Base-by-base conservation (phyloP, 495 filamentous ascomycete genomes). In the Halenospora varia region DNA sequence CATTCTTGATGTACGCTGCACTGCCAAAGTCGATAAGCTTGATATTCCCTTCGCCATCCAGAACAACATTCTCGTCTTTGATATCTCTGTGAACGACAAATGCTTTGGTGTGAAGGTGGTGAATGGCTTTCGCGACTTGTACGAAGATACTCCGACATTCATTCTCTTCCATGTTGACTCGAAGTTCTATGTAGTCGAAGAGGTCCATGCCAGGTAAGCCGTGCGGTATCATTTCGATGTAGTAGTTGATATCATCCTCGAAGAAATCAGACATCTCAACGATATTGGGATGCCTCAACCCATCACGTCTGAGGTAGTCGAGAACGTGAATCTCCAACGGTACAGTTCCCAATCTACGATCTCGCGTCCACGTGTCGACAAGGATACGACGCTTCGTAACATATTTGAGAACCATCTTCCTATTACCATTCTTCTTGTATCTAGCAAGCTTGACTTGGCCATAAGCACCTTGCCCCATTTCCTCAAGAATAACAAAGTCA, bases 261-360 rank as follows among this genome's bases (percentile, higher is more conserved):
- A 99, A 99, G 73, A 97, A 99, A 57, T 95, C 92, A 35, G 88
- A 84, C 95, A 99, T 97, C 74, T 97, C 94, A 24, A 99, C 90
- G 57, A 99, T 96, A 65, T 97, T 97, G 22, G 91, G 88, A 66
- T 99, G 94, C 63, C 83, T 87, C 40, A 92, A 76, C 23, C 89
- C 92, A 61, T 96, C 91, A 3, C 88, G 80, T 25, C 91, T 85
- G 1, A 99, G 84, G 67, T 92, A 99, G 69, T 99, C 90, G 10
- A 99, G 77, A 44, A 97, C 94, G 63, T 99, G 94, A 61, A 99
- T 97, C 71, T 99, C 94, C 55, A 99, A 76, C 1, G 94, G 94
- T 2, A 99, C 94, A 0, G 94, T 99, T n/a, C 94, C 94, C 3
- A 99, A 82, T 25, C 88, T 82, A 25, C 94, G 83, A 72, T 99